Base-by-base conservation (phyloP, 2,329 filamentous ascomycete genomes). In the Sphaerulina musiva region DNA sequence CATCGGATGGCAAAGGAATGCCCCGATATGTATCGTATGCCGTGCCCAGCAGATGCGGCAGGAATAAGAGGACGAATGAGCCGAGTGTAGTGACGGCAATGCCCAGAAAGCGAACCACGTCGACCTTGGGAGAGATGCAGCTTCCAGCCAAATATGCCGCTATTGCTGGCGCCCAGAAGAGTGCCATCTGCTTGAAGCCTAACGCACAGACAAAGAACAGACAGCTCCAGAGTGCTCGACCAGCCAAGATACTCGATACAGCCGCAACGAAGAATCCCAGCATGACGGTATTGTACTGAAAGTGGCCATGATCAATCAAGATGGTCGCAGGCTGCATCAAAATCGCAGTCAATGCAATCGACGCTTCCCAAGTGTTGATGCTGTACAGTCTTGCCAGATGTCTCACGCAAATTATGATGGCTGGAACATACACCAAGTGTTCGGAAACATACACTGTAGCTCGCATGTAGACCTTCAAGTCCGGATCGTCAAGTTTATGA, bases 261-360 rank as follows among this genome's bases (percentile, higher is more conserved):
- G 86, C 89, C 0, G 89, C 89, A 31, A 95, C 76, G 8, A 93
- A 83, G 46, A 97, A 82, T 2, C 95, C 93, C 12, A 98, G 83
- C 93, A 98, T 98, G 48, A 98, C 91, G 0, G 91, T 95, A 70
- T 98, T 98, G 73, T 96, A 98, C 73, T 98, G 93, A 69, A 98
- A 98, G 65, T 86, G 93, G 6, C 92, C 87, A 68, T 98, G 92
- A 68, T 98, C 93, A 63, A 98, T 87, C 29, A 98, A 81, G 38
- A 97, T 90, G 0, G 85, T 89, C 3, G 84, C 84, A 1, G 93
- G 93, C 68, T 97, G 93, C 83, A 98, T 86, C 29, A 98, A 77
- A 56, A 98, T 85, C 1, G 91, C 93, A 10, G 88, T 86, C 26
- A 98, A 80, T 0, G 93, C 90, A 59, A 97, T 83, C 7, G 87